Evolutionary conservation across 2,329 filamentous ascomycete species (phyloP), one percentile per base, ranked within the genome.

Genomic region (Phaeophleospora eucalypticola): DNA sequence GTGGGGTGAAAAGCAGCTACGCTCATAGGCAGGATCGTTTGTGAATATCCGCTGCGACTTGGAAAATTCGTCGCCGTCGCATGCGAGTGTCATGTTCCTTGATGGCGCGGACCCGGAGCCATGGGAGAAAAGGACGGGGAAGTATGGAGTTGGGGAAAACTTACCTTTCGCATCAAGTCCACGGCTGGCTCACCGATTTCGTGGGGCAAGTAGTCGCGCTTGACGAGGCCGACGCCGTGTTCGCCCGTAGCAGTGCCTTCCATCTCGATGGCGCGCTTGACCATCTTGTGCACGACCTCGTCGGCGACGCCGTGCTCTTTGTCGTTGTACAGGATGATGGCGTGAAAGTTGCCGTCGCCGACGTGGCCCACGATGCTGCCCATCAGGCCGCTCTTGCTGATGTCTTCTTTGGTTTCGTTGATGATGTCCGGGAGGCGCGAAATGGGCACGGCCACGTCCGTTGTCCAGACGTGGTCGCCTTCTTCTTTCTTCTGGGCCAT

Each of bases 161-260:
- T 59, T 68, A 86, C 82, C 76, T 84, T 87, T 68, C 87, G 79
- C 87, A 94, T 94, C 17, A 84, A 76, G 69, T 90, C 86, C 7
- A 94, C 86, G 0, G 87, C 88, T 10, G 70, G 74, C 65, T 81
- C 74, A 10, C 87, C 86, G 34, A 93, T 72, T 69, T 94, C 87
- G 61, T 90, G 84, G 8, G 81, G 76, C 36, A 94, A 75, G 62
- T 91, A 91, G 63, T 93, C 87, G 57, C 87, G 76, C 78, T 94
- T 94, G 46, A 91, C 85, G 39, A 94, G 71, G 4, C 87, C 87
- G 43, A 93, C 83, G 35, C 87, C 87, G 65, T 94, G 87, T 68
- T 94, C 87, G 44, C 87, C 88, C 10, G 87, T 90, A 1, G 89
- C 87, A 0, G 88, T 93, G 7, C 88, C 88, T 68, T 93, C 87